Conservation (phyloP, 2,329 filamentous ascomycete species). For the Diplodia sapinea region DNA sequence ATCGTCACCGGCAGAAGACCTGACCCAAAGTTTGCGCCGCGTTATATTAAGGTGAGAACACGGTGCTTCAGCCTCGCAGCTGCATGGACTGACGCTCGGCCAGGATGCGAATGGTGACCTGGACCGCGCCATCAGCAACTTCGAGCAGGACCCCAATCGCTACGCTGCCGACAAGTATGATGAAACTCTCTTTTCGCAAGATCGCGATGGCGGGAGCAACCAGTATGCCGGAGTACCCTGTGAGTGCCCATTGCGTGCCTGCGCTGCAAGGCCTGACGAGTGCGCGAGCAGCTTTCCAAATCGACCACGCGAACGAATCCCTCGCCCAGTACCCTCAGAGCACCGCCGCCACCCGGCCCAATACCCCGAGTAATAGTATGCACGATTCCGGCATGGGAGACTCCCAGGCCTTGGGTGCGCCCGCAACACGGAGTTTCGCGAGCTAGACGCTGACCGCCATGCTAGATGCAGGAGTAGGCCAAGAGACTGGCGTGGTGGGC, state of each 20-base stretch:
- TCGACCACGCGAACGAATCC: slow-evolving; percentile 28
- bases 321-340: slow-evolving; percentile 28
- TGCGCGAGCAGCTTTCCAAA: slow-evolving; percentile 31
- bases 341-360: slow-evolving; percentile 31
- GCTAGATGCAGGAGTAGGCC: slow-evolving; percentile 37
- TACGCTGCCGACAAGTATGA: slow-evolving; percentile 30
- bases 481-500: slow-evolving; percentile 62
- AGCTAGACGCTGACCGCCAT: slow-evolving; percentile 13
- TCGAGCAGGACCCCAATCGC: slow-evolving; percentile 27
- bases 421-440: not conserved
- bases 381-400: slow-evolving; percentile 25
- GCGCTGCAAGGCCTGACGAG: slow-evolving; percentile 17
- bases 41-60: slow-evolving; percentile 24
- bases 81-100: slow-evolving; percentile 7
- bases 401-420: slow-evolving; percentile 20
- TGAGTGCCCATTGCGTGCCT: slow-evolving; percentile 11
- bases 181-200: slow-evolving; percentile 30
- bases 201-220: slow-evolving; percentile 30
- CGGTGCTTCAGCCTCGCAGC: not conserved
- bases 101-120: slow-evolving; percentile 30
- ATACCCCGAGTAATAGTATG: slow-evolving; percentile 31
- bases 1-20: slow-evolving; percentile 6
- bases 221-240: slow-evolving; percentile 28
- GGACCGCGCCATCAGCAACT: slow-evolving; percentile 27
- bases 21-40: slow-evolving; percentile 15